Evolutionary conservation across 1,284 basidiomycete genomes (phyloP), one percentile per base, ranked within the genome.

Genomic region (Vanrija sp.): DNA sequence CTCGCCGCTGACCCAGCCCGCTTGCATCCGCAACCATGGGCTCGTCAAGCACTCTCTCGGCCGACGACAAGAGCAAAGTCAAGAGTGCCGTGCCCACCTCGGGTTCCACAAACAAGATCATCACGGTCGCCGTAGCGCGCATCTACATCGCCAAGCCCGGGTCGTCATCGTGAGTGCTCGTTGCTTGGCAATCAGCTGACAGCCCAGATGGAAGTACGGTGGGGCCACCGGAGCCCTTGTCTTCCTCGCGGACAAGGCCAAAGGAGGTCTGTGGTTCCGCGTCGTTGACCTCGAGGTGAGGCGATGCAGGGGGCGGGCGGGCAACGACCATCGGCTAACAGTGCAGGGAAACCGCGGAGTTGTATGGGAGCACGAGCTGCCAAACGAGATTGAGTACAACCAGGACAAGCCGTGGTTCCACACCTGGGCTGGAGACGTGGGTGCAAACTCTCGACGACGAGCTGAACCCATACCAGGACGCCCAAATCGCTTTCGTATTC

Each of bases 361-460:
- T 28, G 85, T 94, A 43, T 98, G 95, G 95, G 86, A 93, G 62
- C 91, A 97, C 66, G 93, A 96, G 72, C 76, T 97, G 3, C 96
- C 94, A 64, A 83, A 89, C 39, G 86, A 86, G 44, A 85, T 96
- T 61, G 85, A 88, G 58, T 92, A 92, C 74, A 82, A 85, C 69
- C 83, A 89, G 69, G 95, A 98, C 72, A 82, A 93, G 61, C 83
- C 88, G 2, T 96, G 88, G 82, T 97, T 98, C 73, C 91, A 97
- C 78, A 87, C 91, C 3, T 98, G 97, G 74, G 81, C 87, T 14
- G 89, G 91, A 52, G 93, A 98, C 79, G 91, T 95, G 70, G 77
- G 91, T 83, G 5, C 45, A 23, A 40, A 38, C 19, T 12, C 6
- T 14, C 12, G 12, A 34, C 9, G 12, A 2, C 6, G 7, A 7